Conservation (phyloP, 768 basidiomycete genomes). For the Kwoniella sp. region DNA sequence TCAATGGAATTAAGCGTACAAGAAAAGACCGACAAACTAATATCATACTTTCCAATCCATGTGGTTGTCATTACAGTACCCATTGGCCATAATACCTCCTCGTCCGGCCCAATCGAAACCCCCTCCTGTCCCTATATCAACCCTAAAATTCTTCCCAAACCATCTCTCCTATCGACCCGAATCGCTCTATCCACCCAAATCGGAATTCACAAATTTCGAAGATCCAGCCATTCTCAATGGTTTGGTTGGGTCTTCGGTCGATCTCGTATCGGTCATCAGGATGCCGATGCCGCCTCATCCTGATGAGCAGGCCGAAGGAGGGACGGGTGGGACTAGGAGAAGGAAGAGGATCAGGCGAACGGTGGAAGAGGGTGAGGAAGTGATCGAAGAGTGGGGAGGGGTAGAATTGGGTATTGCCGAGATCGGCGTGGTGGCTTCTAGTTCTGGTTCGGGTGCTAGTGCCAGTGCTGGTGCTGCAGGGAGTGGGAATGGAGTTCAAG, state of each 20-base stretch:
- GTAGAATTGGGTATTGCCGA: slow-evolving; percentile 38
- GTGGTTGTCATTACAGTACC: slow-evolving; percentile 15
- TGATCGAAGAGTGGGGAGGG: slow-evolving; percentile 42
- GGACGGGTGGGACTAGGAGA: background rate
- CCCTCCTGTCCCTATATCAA: slow-evolving; percentile 32
- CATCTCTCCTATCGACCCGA: slow-evolving; percentile 44
- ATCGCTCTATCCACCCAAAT: slow-evolving; percentile 29
- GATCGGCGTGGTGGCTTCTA: background rate
- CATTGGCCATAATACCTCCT: slow-evolving; percentile 43
- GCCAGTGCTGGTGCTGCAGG: background rate
- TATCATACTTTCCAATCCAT: too few species aligned
- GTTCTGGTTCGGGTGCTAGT: background rate
- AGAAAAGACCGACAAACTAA: too few species aligned
- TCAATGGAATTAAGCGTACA: too few species aligned
- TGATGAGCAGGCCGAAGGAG: background rate
- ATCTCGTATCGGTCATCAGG: slow-evolving; percentile 37
- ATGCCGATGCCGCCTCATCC: slow-evolving; percentile 34
- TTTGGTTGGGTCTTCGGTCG: slow-evolving; percentile 31
- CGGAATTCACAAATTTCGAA: slow-evolving; percentile 17
- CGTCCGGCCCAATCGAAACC: slow-evolving; percentile 1
- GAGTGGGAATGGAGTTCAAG: background rate
- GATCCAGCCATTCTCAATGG: slow-evolving; percentile 21
- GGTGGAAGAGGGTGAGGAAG: slow-evolving; percentile 23
- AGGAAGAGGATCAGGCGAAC: slow-evolving; percentile 24
- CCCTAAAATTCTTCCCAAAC: slow-evolving; percentile 42